phyloP scores from a whole-genome alignment of 2,329 filamentous ascomycete genomes.

The Fusarium torreyae region DNA sequence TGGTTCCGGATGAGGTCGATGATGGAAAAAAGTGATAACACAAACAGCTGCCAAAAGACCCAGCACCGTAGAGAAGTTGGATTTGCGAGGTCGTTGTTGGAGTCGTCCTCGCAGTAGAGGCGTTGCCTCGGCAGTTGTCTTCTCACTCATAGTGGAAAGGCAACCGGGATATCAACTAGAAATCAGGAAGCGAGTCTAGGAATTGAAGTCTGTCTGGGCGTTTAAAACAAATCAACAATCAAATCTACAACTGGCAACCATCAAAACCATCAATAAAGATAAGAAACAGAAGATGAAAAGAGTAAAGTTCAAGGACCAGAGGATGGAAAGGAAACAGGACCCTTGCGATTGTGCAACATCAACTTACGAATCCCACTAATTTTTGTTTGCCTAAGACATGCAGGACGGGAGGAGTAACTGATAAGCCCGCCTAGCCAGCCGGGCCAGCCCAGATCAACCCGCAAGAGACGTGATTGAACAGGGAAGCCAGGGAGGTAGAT shows the following conservation, averaged over 20 bases:
- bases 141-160: conserved; percentile 38
- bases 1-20: conserved; percentile 23
- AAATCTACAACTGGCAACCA: neutral
- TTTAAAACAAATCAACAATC: neutral
- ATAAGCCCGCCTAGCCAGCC: conserved; percentile 22
- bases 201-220: neutral
- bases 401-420: conserved; percentile 26
- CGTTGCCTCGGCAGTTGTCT: conserved; percentile 25
- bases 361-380: conserved; percentile 23
- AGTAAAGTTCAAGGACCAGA: neutral
- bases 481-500: conserved; percentile 7
- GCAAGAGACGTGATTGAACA: conserved; percentile 8
- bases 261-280: neutral
- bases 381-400: conserved; percentile 31
- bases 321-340: conserved; percentile 1
- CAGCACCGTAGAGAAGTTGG: conserved; percentile 22
- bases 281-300: neutral
- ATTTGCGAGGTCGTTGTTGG: conserved; percentile 19
- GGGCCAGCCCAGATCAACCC: conserved; percentile 3
- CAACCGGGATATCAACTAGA: neutral
- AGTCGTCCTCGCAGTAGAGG: conserved; percentile 30
- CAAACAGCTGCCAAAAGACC: conserved; percentile 41
- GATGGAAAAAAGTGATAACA: conserved; percentile 43
- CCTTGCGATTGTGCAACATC: conserved; percentile 3
- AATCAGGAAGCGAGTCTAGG: neutral